phyloP scores from a whole-genome alignment of 306 rosid species.

The Inga oerstediana region DNA sequence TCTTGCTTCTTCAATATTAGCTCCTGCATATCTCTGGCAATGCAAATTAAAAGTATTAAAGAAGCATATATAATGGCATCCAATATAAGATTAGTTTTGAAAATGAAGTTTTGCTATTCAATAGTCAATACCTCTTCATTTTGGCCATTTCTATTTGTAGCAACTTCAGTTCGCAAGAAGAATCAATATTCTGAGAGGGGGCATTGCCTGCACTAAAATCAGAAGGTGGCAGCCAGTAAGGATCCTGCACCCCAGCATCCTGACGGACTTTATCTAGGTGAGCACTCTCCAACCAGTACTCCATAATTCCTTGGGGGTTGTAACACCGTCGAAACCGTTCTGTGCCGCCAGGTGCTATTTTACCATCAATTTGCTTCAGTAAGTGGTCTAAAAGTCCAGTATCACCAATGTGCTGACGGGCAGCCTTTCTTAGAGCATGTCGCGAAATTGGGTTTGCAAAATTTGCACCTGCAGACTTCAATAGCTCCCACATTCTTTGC shows the following conservation, averaged over 20 bases:
- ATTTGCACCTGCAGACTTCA: slow-evolving; percentile 76
- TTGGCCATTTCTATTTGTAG: slow-evolving; percentile 63
- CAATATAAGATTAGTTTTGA: slow-evolving; percentile 11
- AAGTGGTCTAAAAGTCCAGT: slow-evolving; percentile 40
- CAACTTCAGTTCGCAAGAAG: slow-evolving; percentile 63
- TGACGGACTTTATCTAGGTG: slow-evolving; percentile 56
- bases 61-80: slow-evolving; percentile 22
- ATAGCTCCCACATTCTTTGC: slow-evolving; percentile 63
- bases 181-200: slow-evolving; percentile 38
- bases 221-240: neutral
- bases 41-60: slow-evolving; percentile 39
- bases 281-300: slow-evolving; percentile 90
- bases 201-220: slow-evolving; percentile 24
- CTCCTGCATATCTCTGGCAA: slow-evolving; percentile 73
- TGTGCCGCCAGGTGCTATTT: slow-evolving; percentile 71
- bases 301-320: slow-evolving; percentile 75
- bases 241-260: slow-evolving; percentile 61
- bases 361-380: slow-evolving; percentile 79
- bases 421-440: slow-evolving; percentile 60
- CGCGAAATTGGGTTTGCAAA: slow-evolving; percentile 44
- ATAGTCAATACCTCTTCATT: slow-evolving; percentile 77
- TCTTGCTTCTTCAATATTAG: slow-evolving; percentile 50
- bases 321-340: slow-evolving; percentile 78
- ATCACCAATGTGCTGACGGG: slow-evolving; percentile 80
- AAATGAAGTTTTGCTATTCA: slow-evolving; percentile 5